These are phyloP conservation scores for Monascus purpureus DNA, from an alignment of 495 filamentous ascomycete species.

Conservation along the genomic window DNA sequence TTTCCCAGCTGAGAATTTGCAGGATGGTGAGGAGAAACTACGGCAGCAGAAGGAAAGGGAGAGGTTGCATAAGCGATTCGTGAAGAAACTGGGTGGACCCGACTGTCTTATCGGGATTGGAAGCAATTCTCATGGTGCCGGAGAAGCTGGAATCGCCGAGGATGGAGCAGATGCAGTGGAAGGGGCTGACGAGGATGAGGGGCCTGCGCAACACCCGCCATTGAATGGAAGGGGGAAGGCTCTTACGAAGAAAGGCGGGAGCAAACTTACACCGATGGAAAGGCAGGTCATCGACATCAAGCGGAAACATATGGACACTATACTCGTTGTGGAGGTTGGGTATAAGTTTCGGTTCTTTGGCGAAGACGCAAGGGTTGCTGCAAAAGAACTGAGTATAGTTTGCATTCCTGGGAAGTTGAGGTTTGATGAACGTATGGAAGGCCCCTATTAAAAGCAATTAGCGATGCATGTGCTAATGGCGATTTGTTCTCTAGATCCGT, in stretches of 20 bases:
- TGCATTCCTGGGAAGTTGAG: slow-evolving; percentile 93
- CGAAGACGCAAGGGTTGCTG: slow-evolving; percentile 84
- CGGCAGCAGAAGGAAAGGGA: slow-evolving; percentile 40
- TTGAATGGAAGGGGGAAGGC: slow-evolving; percentile 37
- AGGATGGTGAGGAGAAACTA: slow-evolving; percentile 32
- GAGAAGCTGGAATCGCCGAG: slow-evolving; percentile 39
- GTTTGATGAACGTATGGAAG: slow-evolving; percentile 68
- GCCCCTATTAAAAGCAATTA: not conserved
- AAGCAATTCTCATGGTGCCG: slow-evolving; percentile 32
- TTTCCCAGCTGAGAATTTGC: not conserved
- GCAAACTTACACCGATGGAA: slow-evolving; percentile 89
- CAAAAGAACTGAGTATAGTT: slow-evolving; percentile 85
- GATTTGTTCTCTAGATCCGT: slow-evolving; percentile 39
- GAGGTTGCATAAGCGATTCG: slow-evolving; percentile 70
- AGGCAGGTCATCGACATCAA: slow-evolving; percentile 90
- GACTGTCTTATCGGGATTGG: slow-evolving; percentile 64
- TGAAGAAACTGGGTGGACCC: slow-evolving; percentile 73
- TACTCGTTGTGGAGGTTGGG: slow-evolving; percentile 85
- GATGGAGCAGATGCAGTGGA: slow-evolving; percentile 34
- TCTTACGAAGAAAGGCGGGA: slow-evolving; percentile 46
- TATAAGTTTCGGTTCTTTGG: slow-evolving; percentile 98
- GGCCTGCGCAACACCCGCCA: slow-evolving; percentile 25
- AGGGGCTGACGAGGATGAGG: slow-evolving; percentile 40
- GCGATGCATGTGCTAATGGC: slow-evolving; percentile 2
- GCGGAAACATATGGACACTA: slow-evolving; percentile 72